Evolutionary conservation across 176 grass and related monocot species (phyloP), one percentile per base, ranked within the genome.

Genomic region (Ensete ventricosum): DNA sequence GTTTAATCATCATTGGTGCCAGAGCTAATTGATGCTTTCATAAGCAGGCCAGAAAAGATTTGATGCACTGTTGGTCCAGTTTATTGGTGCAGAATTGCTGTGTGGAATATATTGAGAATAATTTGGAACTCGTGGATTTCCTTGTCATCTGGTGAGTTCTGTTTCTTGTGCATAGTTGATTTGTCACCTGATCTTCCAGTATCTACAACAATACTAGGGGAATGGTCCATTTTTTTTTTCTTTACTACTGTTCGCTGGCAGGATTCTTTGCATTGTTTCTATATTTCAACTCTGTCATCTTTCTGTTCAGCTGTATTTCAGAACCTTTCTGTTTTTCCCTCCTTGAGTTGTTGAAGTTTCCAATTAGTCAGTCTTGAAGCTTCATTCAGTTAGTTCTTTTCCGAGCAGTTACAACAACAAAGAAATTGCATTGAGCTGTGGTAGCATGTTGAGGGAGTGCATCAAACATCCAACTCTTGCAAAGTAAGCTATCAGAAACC

Each of bases 341-440:
- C 63, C 26, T 27, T 20, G 7, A 13, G 57, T 9, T 53, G 52
- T 59, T 49, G 50, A 67, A 55, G 66, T 71, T 75, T 43, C 34
- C 19, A 60, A 82, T 81, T 73, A 66, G 34, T 43, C 34, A 57
- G 27, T 54, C 70, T 59, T 70, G 67, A 71, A 53, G 19, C 14
- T 68, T 85, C 11, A 75, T 68, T 82, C 19, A 68, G 64, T 79
- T 52, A 50, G 54, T 63, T 81, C 9, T 81, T 9, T 84, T 12
- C 34, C 83, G 24, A 69, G 50, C 87, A 99, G 96, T 83, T 99
- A 99, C 76, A 99, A 95, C 74, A 99, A 99, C 81, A 82, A 93
- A 80, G 96, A 99, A 79, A 79, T 99, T 89, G 90, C 95, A 43
- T 91, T 99, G 86, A 99, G 89, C 79, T 99, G 95, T 81, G 95